Evolutionary conservation across 2,329 filamentous ascomycete species (phyloP).

Genomic region (Volutella citrinella): DNA sequence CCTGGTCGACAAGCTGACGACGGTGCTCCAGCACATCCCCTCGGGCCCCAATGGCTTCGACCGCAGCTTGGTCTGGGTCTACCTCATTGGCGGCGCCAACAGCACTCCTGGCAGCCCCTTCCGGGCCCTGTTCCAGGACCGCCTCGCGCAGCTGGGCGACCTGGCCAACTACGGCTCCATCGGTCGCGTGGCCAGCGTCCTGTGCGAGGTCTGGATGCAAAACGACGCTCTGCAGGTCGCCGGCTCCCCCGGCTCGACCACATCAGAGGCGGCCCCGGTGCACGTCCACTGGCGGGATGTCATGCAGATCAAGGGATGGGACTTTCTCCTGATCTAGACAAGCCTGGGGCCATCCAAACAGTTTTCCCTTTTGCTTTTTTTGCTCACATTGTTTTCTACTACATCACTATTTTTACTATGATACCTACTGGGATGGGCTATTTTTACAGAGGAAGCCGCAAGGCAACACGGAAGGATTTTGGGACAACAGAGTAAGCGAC

Average conservation of each 20-base stretch:
- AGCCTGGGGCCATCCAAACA: constrained; percentile 2
- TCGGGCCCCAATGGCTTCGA: constrained; percentile 80
- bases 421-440: constrained; percentile 33
- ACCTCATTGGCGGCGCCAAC: constrained; percentile 80
- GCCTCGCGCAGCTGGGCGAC: constrained; percentile 71
- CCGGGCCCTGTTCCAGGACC: constrained; percentile 73
- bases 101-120: constrained; percentile 72
- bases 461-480: constrained; percentile 31
- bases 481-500: constrained; percentile 25
- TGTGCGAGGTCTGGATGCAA: constrained; percentile 82
- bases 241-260: constrained; percentile 34
- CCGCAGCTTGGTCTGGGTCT: constrained; percentile 87
- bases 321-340: constrained; percentile 80
- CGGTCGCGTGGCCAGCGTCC: constrained; percentile 73
- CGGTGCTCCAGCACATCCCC: constrained; percentile 78
- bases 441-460: constrained; percentile 38
- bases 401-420: constrained; percentile 28
- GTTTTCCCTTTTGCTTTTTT: constrained; percentile 5
- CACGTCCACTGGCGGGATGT: constrained; percentile 93
- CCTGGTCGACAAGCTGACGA: constrained; percentile 74
- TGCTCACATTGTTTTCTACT: constrained; percentile 16
- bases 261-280: constrained; percentile 45
- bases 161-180: constrained; percentile 80
- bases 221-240: constrained; percentile 53
- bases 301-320: constrained; percentile 89